Percentiles rank a stretch among this genome's conserved stretches.
Conservation (phyloP, 208 protist species). For the Wallacemonas sp. region DNA sequence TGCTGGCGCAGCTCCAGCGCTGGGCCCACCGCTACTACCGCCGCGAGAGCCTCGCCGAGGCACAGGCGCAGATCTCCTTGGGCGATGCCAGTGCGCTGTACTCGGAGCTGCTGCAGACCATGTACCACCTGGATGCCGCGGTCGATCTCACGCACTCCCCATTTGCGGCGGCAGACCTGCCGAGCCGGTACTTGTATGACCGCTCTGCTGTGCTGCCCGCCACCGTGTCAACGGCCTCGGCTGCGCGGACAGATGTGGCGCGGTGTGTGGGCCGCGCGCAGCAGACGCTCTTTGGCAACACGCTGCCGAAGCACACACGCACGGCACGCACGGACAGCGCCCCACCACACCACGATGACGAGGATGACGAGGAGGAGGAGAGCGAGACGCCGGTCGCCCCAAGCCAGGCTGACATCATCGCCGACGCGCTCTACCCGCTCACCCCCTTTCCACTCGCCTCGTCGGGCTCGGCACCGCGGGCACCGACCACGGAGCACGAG, state of each 20-base stretch:
- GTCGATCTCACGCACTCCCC: conserved; percentile 9
- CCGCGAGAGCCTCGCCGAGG: conserved; percentile 11
- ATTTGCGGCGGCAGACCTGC: not conserved
- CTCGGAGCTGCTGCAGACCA: conserved; percentile 11
- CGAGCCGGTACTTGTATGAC: conserved; percentile 4
- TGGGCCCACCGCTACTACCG: conserved; percentile 31
- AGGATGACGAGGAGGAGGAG: not conserved
- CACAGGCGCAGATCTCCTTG: conserved; percentile 17
- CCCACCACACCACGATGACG: not conserved
- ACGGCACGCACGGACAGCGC: too few relatives aligned
- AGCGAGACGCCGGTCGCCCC: not conserved
- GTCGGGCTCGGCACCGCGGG: not conserved
- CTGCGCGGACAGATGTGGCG: not conserved
- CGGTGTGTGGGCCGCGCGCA: conserved; percentile 8
- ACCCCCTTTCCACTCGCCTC: not conserved
- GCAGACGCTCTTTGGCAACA: not conserved
- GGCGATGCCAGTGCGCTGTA: conserved; percentile 19
- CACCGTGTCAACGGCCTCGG: not conserved
- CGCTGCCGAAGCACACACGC: not conserved
- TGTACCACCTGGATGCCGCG: conserved; percentile 12
- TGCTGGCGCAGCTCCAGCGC: conserved; percentile 22
- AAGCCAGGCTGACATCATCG: conserved; percentile 5
- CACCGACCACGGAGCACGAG: not conserved
- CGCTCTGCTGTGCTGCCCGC: conserved; percentile 9
- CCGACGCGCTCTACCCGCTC: not conserved